A percentile compares a stretch with the other conserved stretches of the same genome.
phyloP scores from a whole-genome alignment of 2,329 filamentous ascomycete genomes.

The Paecilomyces sp. region DNA sequence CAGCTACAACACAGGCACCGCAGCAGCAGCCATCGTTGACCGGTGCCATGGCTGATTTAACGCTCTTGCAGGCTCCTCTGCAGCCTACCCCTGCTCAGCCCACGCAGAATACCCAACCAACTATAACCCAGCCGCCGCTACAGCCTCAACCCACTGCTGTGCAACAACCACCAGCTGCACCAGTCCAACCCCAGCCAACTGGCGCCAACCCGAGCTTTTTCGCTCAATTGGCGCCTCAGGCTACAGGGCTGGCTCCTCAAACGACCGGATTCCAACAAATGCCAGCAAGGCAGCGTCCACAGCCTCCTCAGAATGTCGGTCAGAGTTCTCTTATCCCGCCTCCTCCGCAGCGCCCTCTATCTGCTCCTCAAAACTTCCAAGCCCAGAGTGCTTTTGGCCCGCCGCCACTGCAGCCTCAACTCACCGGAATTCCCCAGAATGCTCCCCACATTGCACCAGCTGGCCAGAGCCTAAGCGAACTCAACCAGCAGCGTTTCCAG shows the following conservation, averaged over 20 bases:
- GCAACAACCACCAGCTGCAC: conserved; percentile 26
- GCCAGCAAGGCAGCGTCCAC: conserved; percentile 59
- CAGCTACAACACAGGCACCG: conserved; percentile 20
- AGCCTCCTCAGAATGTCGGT: conserved; percentile 57
- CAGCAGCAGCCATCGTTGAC: conserved; percentile 48
- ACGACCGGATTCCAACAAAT: conserved; percentile 31
- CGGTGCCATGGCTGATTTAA: conserved; percentile 63
- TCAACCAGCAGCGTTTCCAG: conserved; percentile 60
- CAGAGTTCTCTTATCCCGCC: conserved; percentile 63
- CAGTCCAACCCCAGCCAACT: conserved; percentile 31
- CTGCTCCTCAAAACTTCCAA: conserved; percentile 72
- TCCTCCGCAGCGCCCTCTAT: conserved; percentile 73
- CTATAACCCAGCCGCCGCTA: conserved; percentile 30
- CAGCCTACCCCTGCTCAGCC: conserved; percentile 45
- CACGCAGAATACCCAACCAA: conserved; percentile 43
- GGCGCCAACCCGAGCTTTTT: conserved; percentile 45
- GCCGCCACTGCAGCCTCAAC: conserved; percentile 72
- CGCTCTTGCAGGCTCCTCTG: conserved; percentile 54
- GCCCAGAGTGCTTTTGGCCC: conserved; percentile 66
- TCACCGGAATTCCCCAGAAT: conserved; percentile 63
- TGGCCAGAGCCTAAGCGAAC: conserved; percentile 69
- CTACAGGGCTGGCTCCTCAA: conserved; percentile 22
- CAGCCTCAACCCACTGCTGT: conserved; percentile 35
- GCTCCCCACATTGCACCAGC: conserved; percentile 56
- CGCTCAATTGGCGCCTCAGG: conserved; percentile 34